phyloP scores from a whole-genome alignment of 2,329 filamentous ascomycete species.

The Fusarium nisikadoi region DNA sequence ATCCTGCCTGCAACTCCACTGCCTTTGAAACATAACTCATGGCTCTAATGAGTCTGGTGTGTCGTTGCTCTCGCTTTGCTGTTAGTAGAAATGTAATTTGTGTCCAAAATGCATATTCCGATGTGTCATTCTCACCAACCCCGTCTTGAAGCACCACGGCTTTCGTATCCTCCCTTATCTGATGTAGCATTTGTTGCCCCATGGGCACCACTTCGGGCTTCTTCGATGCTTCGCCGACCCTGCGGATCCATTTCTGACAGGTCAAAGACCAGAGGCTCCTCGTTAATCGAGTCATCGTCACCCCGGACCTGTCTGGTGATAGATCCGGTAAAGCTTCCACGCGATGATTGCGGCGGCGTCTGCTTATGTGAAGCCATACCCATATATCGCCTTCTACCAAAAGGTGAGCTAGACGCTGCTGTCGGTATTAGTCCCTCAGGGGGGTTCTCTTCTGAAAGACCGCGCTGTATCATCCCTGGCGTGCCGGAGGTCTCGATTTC shows the following conservation, averaged over 20 bases:
- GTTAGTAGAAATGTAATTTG: conserved; percentile 7
- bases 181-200: conserved; percentile 46
- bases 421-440: conserved; percentile 57
- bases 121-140: conserved; percentile 48
- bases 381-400: conserved; percentile 58
- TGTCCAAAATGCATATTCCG: conserved; percentile 16
- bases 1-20: conserved; percentile 29
- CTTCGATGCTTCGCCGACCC: conserved; percentile 68
- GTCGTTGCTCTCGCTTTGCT: neutral
- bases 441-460: conserved; percentile 58
- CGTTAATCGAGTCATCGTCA: conserved; percentile 66
- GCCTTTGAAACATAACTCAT: conserved; percentile 22
- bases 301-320: conserved; percentile 52
- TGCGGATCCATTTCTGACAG: conserved; percentile 76
- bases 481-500: conserved; percentile 54
- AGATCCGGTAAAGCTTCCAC: conserved; percentile 59
- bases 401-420: conserved; percentile 57
- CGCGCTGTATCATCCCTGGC: conserved; percentile 54
- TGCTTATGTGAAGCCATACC: conserved; percentile 55
- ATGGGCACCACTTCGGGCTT: conserved; percentile 55
- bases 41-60: conserved; percentile 12
- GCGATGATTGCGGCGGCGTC: conserved; percentile 57
- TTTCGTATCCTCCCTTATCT: conserved; percentile 55
- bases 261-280: conserved; percentile 77
- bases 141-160: conserved; percentile 49